Base-by-base conservation (phyloP, 768 basidiomycete genomes). In the Podaxis rugospora region DNA sequence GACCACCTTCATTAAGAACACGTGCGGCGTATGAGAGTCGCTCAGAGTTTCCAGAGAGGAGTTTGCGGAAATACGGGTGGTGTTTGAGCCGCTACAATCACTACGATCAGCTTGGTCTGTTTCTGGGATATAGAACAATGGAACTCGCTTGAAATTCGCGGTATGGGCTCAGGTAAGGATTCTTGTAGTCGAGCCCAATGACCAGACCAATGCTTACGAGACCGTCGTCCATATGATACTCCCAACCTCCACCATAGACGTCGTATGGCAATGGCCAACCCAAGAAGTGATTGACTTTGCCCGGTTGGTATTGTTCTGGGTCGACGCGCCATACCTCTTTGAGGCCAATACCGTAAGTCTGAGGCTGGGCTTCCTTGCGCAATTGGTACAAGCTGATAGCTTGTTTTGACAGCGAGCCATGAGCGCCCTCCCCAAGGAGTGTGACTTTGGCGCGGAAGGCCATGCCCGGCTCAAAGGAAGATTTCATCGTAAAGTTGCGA, bases 321-420 rank as follows among this genome's bases (percentile, higher is more conserved):
- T 79, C 85, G 11, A 99, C 88, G 39, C 91, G 84, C 97, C 97
- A 98, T 1, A 98, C 94, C 72, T 99, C 96, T 78, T 99, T 98
- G 55, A 98, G 76, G 2, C 97, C 97, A 59, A 99, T 86, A 0
- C 90, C 97, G 67, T 98, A 98, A 2, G 96, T 98, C 76, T 98
- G 97, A 1, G 90, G 89, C 72, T 96, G 89, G 0, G 75, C 71
- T 66, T 80, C 79, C 68, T 74, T 84, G 64, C 94, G 77, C 9
- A 98, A 78, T 54, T 86, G 76, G 74, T 95, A 96, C 66, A 84
- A 82, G 21, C 80, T 78, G 59, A 92, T 85, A 2, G 87, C 84
- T 55, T 87, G 80, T 72, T 98, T 96, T 3, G 90, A 86, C 11
- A 98, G 80, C 5, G 88, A 91, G 0, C 97, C 97, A 63, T 98